Percentiles rank a stretch among this genome's conserved stretches.
These are phyloP conservation scores for Tolypocladium paradoxum DNA, from an alignment of 2,329 filamentous ascomycete species.

Conservation along the genomic window DNA sequence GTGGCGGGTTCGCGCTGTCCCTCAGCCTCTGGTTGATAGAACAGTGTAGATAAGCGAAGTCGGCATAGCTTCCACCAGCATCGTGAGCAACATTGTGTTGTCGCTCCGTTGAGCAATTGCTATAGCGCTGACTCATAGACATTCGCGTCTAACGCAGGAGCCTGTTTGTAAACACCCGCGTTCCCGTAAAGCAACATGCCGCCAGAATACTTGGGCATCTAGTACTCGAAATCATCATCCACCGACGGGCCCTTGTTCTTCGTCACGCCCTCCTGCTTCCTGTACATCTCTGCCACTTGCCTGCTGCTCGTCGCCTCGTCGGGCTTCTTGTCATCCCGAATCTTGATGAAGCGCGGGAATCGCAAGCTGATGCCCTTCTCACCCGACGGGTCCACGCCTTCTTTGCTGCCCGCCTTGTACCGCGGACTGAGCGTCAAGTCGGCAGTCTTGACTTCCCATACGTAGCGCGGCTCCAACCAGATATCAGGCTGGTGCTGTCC, in stretches of 20 bases:
- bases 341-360: constrained; percentile 87
- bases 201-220: constrained; percentile 2
- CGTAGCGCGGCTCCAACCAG: constrained; percentile 89
- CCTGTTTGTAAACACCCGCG: neutral
- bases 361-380: constrained; percentile 76
- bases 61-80: neutral
- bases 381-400: constrained; percentile 61
- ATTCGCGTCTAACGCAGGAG: neutral
- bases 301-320: constrained; percentile 76
- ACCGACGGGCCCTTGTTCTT: constrained; percentile 79
- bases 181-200: neutral
- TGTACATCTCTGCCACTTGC: constrained; percentile 94
- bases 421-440: constrained; percentile 86
- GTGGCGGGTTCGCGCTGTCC: neutral
- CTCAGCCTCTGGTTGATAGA: no score
- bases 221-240: constrained; percentile 99
- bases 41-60: no score
- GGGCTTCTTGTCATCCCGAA: constrained; percentile 90
- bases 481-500: constrained; percentile 94
- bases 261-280: constrained; percentile 79
- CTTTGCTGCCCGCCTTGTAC: constrained; percentile 82
- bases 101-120: neutral
- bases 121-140: neutral
- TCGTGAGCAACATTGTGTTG: neutral
- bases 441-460: constrained; percentile 97